Evolutionary conservation across 1,139 yeast genomes (phyloP), one percentile per base, ranked within the genome.

Genomic region (Pichia norvegensis): DNA sequence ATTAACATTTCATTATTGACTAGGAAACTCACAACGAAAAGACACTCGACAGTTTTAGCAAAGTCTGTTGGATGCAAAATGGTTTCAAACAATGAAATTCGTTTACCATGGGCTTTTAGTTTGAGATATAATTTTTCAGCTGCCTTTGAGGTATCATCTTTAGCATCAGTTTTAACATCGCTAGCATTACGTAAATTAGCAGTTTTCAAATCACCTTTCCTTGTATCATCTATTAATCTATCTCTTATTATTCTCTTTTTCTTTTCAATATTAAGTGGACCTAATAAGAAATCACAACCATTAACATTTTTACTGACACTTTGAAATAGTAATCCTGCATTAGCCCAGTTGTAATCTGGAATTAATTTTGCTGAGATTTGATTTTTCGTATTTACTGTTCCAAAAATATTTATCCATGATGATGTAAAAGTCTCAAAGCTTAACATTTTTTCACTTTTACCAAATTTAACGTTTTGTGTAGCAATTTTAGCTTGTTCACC

Each of bases 21-120:
- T 42, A 90, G 67, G 58, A 88, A 88, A 61, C 95, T 84, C 1
- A 85, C 73, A 58, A 81, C 85, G 59, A 88, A 90, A 54, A 90
- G 66, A 59, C 86, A 87, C 59, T 90, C 97, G 5, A 88, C 79
- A 4, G 92, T 76, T 59, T 84, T 90, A 2, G 84, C 72, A 63
- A 83, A 90, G 6, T 92, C 81, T 9, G 65, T 47, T 0, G 96
- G 96, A 58, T 90, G 79, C 35, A 88, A 69, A 49, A 86, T 75
- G 55, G 85, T 81, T 50, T 72, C 68, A 59, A 78, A 85, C 45
- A 87, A 67, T 49, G 78, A 79, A 11, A 87, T 70, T 1, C 72
- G 74, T 9, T 61, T 58, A 25, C 59, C 63, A 43, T 60, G 60
- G 42, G 62, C 69, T 52, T 51, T 60, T 41, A 70, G 70, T 53